Percentiles rank a stretch among this genome's conserved stretches.
These are phyloP conservation scores for Meredithiella fracta DNA, from an alignment of 2,329 filamentous ascomycete species.

Conservation along the genomic window DNA sequence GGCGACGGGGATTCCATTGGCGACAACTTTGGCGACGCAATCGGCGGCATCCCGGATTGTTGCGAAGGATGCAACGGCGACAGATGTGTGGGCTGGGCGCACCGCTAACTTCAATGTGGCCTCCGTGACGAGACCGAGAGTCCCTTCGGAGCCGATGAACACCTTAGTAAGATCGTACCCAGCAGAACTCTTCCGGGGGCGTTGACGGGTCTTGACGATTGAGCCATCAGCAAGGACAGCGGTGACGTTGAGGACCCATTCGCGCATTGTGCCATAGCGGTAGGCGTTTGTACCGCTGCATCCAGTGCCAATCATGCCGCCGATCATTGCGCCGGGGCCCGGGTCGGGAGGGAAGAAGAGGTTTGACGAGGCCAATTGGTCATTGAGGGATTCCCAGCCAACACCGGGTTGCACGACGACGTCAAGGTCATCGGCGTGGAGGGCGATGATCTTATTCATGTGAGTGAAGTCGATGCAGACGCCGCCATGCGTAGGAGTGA, in stretches of 20 bases:
- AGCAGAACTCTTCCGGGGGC: conserved; percentile 75
- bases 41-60: conserved; percentile 54
- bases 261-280: conserved; percentile 84
- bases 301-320: conserved; percentile 66
- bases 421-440: conserved; percentile 66
- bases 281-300: conserved; percentile 75
- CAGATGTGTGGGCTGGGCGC: conserved; percentile 60
- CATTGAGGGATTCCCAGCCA: conserved; percentile 75
- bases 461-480: conserved; percentile 72
- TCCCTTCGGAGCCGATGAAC: conserved; percentile 84
- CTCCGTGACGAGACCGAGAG: conserved; percentile 79
- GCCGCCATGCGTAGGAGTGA: conserved; percentile 64
- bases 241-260: conserved; percentile 78
- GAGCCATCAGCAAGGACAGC: conserved; percentile 84
- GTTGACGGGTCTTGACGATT: conserved; percentile 72
- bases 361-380: conserved; percentile 52
- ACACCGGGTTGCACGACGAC: conserved; percentile 66
- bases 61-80: conserved; percentile 51
- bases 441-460: conserved; percentile 64
- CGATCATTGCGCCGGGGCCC: conserved; percentile 81
- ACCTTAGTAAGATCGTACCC: conserved; percentile 83
- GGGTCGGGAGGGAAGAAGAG: conserved; percentile 89
- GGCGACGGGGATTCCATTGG: conserved; percentile 65
- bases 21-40: conserved; percentile 67
- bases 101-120: conserved; percentile 76